A percentile compares a stretch with the other conserved stretches of the same genome.
Evolutionary conservation across 2,329 filamentous ascomycete genomes (phyloP).

Genomic region (Fusarium siculi): DNA sequence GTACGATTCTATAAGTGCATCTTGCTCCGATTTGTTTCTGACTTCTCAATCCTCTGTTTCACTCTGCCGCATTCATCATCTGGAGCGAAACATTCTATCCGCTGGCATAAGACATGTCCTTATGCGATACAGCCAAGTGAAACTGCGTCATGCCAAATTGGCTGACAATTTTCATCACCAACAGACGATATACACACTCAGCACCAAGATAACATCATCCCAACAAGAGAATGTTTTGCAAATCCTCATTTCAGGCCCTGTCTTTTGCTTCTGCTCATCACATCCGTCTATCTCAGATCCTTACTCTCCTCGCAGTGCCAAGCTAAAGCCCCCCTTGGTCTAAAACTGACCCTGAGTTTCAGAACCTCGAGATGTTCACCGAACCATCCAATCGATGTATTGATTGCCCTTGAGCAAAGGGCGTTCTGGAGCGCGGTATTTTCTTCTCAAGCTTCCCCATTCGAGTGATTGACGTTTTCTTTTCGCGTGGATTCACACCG

Average conservation of each 20-base stretch:
- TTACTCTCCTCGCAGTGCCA: constrained; percentile 8
- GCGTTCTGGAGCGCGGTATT: constrained; percentile 14
- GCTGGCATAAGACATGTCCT: constrained; percentile 13
- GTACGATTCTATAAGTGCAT: neutral
- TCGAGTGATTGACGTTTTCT: constrained; percentile 14
- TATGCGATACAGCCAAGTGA: constrained; percentile 1
- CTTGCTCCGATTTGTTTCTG: constrained; percentile 14
- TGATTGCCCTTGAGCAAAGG: neutral
- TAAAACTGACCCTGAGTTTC: constrained; percentile 39
- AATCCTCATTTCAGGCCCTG: constrained; percentile 24
- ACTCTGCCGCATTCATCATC: constrained; percentile 10
- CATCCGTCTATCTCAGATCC: constrained; percentile 16
- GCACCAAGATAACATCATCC: neutral
- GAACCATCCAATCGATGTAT: constrained; percentile 23
- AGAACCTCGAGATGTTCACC: constrained; percentile 31
- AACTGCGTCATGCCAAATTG: neutral
- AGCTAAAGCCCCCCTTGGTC: constrained; percentile 27
- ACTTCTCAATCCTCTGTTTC: constrained; percentile 25
- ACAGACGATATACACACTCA: neutral
- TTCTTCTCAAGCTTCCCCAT: neutral
- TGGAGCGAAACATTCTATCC: neutral
- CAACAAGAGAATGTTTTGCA: constrained; percentile 3
- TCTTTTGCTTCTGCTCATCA: constrained; percentile 6
- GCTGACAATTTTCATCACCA: neutral
- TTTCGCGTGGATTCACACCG: constrained; percentile 12